Evolutionary conservation across 2,329 filamentous ascomycete species (phyloP), one percentile per base, ranked within the genome.

Genomic region (Monilinia vaccinii-corymbosi): DNA sequence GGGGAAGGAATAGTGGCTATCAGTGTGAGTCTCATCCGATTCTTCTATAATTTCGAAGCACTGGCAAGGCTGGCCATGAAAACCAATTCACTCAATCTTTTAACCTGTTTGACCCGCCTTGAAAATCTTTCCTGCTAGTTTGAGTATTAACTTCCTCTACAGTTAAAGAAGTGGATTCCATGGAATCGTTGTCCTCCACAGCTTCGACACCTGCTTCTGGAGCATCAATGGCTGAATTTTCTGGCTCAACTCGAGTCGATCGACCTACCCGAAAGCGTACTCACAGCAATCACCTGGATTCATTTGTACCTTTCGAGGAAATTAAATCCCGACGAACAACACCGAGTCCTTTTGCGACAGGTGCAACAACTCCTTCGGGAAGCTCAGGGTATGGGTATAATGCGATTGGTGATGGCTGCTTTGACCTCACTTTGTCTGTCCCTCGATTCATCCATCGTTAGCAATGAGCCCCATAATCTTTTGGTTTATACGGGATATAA

Each of bases 251-350:
- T 32, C 60, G 49, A 48, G 57, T 66, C 45, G 61, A 60, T 32
- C 61, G 70, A 4, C 66, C 67, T 16, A 64, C 56, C 49, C 64
- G 70, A 67, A 72, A 72, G 60, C 66, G 70, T 58, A 63, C 67
- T 2, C 64, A 70, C 44, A 69, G 66, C 63, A 67, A 63, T 14
- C 65, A 66, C 55, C 31, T 67, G n/a, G 65, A 64, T 50, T 62
- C 62, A 34, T 44, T 68, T 25, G 48, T 56, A 34, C 63, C 66
- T 32, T 49, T 60, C 32, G 61, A 60, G 47, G 61, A 64, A 16
- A 67, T 62, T 44, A 72, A 71, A 58, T 71, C 68, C 25, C 63
- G 69, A 55, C 66, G 69, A 46, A 70, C 69, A 45, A 66, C 69
- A 44, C 67, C 66, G 21, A 71, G 64, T 61, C 67, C 69, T 38